These are phyloP conservation scores for Capsella bursapastoris DNA, from an alignment of 345 rosid genomes.

Conservation along the genomic window DNA sequence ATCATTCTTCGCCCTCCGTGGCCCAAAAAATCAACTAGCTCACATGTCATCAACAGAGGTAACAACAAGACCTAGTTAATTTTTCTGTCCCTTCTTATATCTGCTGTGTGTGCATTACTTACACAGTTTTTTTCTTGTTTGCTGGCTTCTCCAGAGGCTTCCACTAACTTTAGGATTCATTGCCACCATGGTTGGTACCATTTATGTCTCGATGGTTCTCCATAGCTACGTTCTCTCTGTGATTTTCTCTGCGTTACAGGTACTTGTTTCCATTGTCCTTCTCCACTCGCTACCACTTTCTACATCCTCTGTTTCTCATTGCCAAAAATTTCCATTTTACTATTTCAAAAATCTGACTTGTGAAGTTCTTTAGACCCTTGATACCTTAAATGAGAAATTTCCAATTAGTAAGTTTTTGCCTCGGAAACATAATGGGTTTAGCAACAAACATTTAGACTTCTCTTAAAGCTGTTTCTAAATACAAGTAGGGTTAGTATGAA, in stretches of 20 bases:
- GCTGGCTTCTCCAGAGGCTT: constrained; percentile 62
- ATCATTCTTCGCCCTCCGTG: constrained; percentile 83
- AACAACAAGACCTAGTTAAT: neutral
- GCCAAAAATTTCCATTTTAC: neutral
- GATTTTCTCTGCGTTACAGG: constrained; percentile 81
- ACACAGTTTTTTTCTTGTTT: constrained; percentile 1
- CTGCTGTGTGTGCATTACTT: neutral
- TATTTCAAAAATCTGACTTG: neutral
- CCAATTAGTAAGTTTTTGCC: neutral
- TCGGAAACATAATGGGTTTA: neutral
- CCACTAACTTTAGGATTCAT: constrained; percentile 75
- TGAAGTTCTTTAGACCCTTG: neutral
- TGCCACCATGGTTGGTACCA: constrained; percentile 79
- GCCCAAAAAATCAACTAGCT: constrained; percentile 69
- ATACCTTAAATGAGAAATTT: neutral
- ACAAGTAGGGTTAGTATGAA: neutral
- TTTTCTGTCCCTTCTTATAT: neutral
- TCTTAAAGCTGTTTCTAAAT: constrained; percentile 1
- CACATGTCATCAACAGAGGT: constrained; percentile 92
- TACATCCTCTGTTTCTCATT: neutral
- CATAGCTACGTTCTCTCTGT: constrained; percentile 88
- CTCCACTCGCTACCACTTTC: neutral
- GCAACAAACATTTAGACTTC: neutral
- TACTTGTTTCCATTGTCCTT: constrained; percentile 23
- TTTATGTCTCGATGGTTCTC: constrained; percentile 84